Base-by-base conservation (phyloP, 441 rosid species). In the Populus hybrid region DNA sequence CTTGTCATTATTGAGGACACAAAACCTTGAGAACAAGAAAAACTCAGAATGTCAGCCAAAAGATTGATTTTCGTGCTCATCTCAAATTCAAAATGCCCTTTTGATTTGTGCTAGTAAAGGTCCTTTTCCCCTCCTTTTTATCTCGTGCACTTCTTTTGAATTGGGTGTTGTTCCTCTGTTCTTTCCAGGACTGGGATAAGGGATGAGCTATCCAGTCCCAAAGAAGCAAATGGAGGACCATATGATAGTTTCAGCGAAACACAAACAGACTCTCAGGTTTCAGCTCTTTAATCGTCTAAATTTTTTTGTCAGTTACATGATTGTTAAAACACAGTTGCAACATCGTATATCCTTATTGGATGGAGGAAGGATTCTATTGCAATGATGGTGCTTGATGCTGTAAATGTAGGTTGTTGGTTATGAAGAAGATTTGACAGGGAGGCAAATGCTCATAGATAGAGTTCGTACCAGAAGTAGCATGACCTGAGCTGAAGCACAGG, bases 201-300 rank as follows among this genome's bases (percentile, higher is more conserved):
- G 72, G 94, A 90, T 38, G 92, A 84, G 65, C 66, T 70, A 72
- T 11, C 78, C 78, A 82, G 72, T 70, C 82, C 89, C 75, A 74
- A 75, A 76, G 86, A 84, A 72, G 85, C 59, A 71, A 80, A 79
- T 67, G 75, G 73, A 23, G 83, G 86, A 84, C 71, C 79, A 36
- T 86, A 86, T 46, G 90, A 90, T 78, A 88, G 87, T 82, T 97
- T 97, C 80, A 97, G 97, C 77, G 99, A 97, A 88, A 97, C 99
- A 20, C 99, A 94, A 84, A 93, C 98, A 20, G 99, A 94, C 20
- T 97, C 99, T 53, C 99, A 94, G 99, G 99, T 94, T 80, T 78
- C 65, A 63, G 73, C 77, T 82, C 81, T 71, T 30, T 46, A 67
- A 80, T 70, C 68, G 34, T 76, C 64, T 82, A 61, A 42, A 46